A percentile compares a stretch with the other conserved stretches of the same genome.
These are phyloP conservation scores for Phytophthora colocasiae DNA, from an alignment of 352 stramenopile genomes.

Conservation along the genomic window DNA sequence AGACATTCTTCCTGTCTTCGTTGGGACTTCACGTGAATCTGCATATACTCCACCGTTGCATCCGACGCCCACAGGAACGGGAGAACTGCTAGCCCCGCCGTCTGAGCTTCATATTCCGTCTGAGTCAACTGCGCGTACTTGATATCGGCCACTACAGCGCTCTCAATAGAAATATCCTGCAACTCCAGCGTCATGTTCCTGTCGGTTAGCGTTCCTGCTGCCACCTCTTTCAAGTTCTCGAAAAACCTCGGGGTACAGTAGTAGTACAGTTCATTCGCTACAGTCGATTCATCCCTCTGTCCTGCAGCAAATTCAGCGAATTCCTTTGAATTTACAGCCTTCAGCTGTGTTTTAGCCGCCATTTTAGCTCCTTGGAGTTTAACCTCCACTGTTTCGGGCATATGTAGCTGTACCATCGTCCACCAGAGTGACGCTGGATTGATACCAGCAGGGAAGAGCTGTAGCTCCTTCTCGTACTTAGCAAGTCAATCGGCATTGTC, in stretches of 20 bases:
- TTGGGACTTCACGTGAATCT: constrained; percentile 44
- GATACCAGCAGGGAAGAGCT: constrained; percentile 35
- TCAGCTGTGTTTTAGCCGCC: constrained; percentile 36
- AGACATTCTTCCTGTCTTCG: constrained; percentile 45
- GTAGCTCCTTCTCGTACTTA: constrained; percentile 33
- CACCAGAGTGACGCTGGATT: constrained; percentile 34
- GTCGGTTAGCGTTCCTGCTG: constrained; percentile 23
- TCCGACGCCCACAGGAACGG: constrained; percentile 30
- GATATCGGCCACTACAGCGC: constrained; percentile 32
- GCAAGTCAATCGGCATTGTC: constrained; percentile 23
- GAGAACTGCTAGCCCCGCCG: constrained; percentile 18
- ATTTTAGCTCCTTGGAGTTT: constrained; percentile 44
- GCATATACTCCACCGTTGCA: constrained; percentile 48
- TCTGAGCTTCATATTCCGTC: constrained; percentile 37
- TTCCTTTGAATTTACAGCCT: constrained; percentile 44
- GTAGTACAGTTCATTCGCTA: constrained; percentile 22
- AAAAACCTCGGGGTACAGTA: constrained; percentile 47
- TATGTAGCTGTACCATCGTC: constrained; percentile 47
- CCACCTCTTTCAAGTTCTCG: constrained; percentile 29
- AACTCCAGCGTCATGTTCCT: constrained; percentile 49
- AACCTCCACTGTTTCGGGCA: constrained; percentile 36
- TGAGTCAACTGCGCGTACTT: constrained; percentile 46
- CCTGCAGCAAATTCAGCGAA: constrained; percentile 41
- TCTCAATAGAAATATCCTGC: constrained; percentile 42
- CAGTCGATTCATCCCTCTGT: constrained; percentile 1